Conservation (phyloP, 805 yeast species). For the Suhomyces emberorum region DNA sequence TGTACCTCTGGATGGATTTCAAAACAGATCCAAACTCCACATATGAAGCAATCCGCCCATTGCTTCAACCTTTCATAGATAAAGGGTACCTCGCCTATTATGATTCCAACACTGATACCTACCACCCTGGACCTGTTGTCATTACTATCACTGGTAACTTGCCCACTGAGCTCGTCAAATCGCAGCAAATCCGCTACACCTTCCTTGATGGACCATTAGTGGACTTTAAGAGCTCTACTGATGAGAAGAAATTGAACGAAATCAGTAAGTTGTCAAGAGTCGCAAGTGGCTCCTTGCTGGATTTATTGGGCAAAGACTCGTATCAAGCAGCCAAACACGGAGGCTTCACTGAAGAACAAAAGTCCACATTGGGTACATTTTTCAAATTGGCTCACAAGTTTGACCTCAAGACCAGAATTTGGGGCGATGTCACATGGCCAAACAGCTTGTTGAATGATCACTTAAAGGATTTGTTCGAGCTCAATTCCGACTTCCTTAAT, state of each 20-base stretch:
- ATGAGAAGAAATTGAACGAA: slow-evolving; percentile 13
- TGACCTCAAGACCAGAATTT: slow-evolving; percentile 56
- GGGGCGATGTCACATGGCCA: slow-evolving; percentile 78
- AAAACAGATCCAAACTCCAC: slow-evolving; percentile 52
- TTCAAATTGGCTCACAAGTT: slow-evolving; percentile 46
- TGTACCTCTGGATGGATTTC: slow-evolving; percentile 62
- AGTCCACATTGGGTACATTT: slow-evolving; percentile 17
- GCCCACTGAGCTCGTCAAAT: slow-evolving; percentile 40
- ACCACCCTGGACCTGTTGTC: slow-evolving; percentile 54
- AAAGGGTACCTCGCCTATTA: slow-evolving; percentile 50
- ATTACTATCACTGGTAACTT: slow-evolving; percentile 65
- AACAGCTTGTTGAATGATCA: slow-evolving; percentile 38
- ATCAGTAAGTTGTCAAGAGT: slow-evolving; percentile 30
- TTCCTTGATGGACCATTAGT: slow-evolving; percentile 55
- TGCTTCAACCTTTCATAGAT: slow-evolving; percentile 46
- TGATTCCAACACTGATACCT: slow-evolving; percentile 29
- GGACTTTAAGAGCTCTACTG: slow-evolving; percentile 18
- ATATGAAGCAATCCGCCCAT: slow-evolving; percentile 42
- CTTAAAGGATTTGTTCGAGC: slow-evolving; percentile 46
- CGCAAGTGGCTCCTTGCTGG: slow-evolving; percentile 43
- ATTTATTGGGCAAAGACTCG: slow-evolving; percentile 24
- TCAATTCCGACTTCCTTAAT: slow-evolving; percentile 58
- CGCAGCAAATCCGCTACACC: slow-evolving; percentile 28
- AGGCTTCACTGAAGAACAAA: slow-evolving; percentile 36
- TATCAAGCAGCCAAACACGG: slow-evolving; percentile 8